Evolutionary conservation across 2,329 filamentous ascomycete genomes (phyloP), one percentile per base, ranked within the genome.

Genomic region (Acarospora socialis): DNA sequence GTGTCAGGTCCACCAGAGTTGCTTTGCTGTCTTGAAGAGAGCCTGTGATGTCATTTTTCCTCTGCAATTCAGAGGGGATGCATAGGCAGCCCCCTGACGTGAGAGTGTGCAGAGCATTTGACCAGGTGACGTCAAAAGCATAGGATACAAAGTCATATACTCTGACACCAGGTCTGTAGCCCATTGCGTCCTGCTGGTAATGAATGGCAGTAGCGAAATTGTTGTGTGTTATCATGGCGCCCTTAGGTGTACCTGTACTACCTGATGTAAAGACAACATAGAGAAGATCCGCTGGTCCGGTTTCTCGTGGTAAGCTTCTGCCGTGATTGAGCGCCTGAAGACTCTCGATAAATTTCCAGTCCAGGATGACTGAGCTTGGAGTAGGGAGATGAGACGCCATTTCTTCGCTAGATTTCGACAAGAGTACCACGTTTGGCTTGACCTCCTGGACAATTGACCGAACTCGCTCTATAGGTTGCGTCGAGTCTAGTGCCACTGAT

Each of bases 401-500:
- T n/a, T n/a, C n/a, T n/a, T n/a, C n/a, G n/a, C n/a, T n/a, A n/a
- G n/a, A n/a, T n/a, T n/a, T n/a, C n/a, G n/a, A n/a, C n/a, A n/a
- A n/a, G n/a, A n/a, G n/a, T n/a, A n/a, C n/a, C 25, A 17, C 46
- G 37, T 9, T 19, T 2, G 51, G 46, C 10, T 48, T 34, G 2
- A 54, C 42, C 26, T 57, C 48, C 5, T 36, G 28, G 4, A 51
- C 42, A 19, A 60, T 54, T 22, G 48, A 46, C 3, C 46, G 45
- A 8, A 59, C 42, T 4, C 56, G 48, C 7, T 49, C 46, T 3
- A 49, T 30, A 0, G 51, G 51, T 0, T 57, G 41, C 6, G 50
- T 5, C 7, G 57, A 51, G 12, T 61, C 57, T 0, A 62, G 30
- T 0, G 53, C 50, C 7, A 44, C 42, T 33, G 48, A 53, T 0